Base-by-base conservation (phyloP, 78 protist species). In the Dictyostelium capitatum region DNA sequence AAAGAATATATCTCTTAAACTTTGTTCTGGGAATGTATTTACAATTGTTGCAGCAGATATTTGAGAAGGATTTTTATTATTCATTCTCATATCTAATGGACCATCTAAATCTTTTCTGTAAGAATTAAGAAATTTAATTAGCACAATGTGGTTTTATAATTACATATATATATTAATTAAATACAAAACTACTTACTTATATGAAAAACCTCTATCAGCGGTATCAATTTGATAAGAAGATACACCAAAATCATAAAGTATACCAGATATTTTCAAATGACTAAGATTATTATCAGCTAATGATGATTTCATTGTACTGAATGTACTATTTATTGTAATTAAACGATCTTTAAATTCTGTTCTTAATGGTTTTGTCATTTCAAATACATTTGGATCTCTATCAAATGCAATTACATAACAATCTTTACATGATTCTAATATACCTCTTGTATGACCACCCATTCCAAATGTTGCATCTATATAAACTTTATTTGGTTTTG, bases 71-170 rank as follows among this genome's bases (percentile, higher is more conserved):
- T 75, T 41, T 25, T 32, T 19, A 20, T 77, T 87, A 64, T 83
- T 73, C 92, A 87, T 87, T 65, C 92, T 74, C 92, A 87, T 87
- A 53, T 87, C 92, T 77, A 87, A 41, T 6, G 92, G 92, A 20
- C 92, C 92, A 9, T 77, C 82, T 6, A 87, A 48, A 15, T 87
- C 92, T 50, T 87, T 74, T 72, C 79, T 72, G 43, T 37, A 70
- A 43, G 12, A n/a, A n/a, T n/a, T n/a, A n/a, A n/a, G n/a, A n/a
- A n/a, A n/a, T n/a, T n/a, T n/a, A 14, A 20, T 10, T 57, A 57
- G 67, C 10, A 57, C 67, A 20, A n/a, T n/a, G 43, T 37, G 43
- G 43, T 37, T 37, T 37, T 37, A 37, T 37, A 37, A 37, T 37
- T 1, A 37, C 43, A 37, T 2, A 37, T 37, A 37, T 37, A 53